Conservation (phyloP, 345 rosid genomes). For the Carallia brachiata region DNA sequence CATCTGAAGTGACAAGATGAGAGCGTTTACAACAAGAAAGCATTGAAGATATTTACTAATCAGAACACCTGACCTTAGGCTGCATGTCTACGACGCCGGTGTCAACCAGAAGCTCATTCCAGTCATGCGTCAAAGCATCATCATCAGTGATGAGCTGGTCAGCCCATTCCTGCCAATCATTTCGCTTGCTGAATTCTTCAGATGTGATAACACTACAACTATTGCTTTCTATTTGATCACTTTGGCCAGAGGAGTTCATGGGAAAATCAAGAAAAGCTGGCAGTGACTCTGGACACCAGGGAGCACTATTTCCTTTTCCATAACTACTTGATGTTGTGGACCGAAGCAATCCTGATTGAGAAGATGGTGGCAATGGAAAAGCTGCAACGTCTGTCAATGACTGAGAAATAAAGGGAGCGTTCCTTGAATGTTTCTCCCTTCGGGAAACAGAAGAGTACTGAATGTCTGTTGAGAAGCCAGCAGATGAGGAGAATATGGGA, state of each 20-base stretch:
- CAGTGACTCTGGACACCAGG: slow-evolving; percentile 59
- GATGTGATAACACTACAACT: slow-evolving; percentile 40
- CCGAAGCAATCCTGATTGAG: slow-evolving; percentile 40
- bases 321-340: slow-evolving; percentile 38
- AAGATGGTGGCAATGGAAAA: slow-evolving; percentile 29
- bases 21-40: slow-evolving; percentile 10
- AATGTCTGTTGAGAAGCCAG: slow-evolving; percentile 65
- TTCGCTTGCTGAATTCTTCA: slow-evolving; percentile 46
- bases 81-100: slow-evolving; percentile 39
- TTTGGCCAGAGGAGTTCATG: slow-evolving; percentile 36
- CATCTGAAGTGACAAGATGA: slow-evolving; percentile 44
- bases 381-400: slow-evolving; percentile 31
- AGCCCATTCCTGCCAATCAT: slow-evolving; percentile 83
- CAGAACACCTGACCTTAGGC: slow-evolving; percentile 55
- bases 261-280: slow-evolving; percentile 55
- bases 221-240: slow-evolving; percentile 48
- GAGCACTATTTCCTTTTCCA: slow-evolving; percentile 41
- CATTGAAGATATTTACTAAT: not conserved
- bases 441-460: slow-evolving; percentile 56
- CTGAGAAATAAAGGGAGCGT: slow-evolving; percentile 45
- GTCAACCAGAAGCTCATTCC: slow-evolving; percentile 66
- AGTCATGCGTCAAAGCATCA: slow-evolving; percentile 46
- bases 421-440: slow-evolving; percentile 48
- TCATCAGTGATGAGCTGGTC: slow-evolving; percentile 81
- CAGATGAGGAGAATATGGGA: slow-evolving; percentile 65